Evolutionary conservation across 495 filamentous ascomycete genomes (phyloP).

Genomic region (Corynascus novoguineensis): DNA sequence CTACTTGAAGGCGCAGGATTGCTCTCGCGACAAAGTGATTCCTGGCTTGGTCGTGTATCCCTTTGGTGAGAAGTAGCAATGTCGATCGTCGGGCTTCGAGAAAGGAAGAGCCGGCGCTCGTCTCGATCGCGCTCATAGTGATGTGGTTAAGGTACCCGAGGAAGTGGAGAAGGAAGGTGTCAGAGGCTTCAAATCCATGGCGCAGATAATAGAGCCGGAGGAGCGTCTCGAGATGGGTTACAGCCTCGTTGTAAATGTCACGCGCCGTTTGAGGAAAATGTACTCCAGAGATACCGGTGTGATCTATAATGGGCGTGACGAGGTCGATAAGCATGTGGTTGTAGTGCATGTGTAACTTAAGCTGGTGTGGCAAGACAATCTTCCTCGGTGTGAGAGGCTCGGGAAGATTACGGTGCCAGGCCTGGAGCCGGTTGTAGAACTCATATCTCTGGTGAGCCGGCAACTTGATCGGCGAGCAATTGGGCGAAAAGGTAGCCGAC

Average conservation of each 20-base stretch:
- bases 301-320: constrained; percentile 18
- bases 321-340: constrained; percentile 23
- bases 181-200: constrained; percentile 34
- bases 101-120: constrained; percentile 6
- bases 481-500: constrained; percentile 14
- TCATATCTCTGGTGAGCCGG: constrained; percentile 21
- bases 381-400: constrained; percentile 31
- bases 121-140: constrained; percentile 25
- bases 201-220: constrained; percentile 40
- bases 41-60: constrained; percentile 32
- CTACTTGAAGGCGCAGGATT: constrained; percentile 20
- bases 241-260: constrained; percentile 24
- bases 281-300: constrained; percentile 16
- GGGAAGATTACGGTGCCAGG: constrained; percentile 31
- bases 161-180: constrained; percentile 33
- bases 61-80: constrained; percentile 33
- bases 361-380: constrained; percentile 34
- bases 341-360: constrained; percentile 34
- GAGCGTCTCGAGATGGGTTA: constrained; percentile 31
- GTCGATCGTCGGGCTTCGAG: constrained; percentile 31
- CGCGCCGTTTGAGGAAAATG: constrained; percentile 13
- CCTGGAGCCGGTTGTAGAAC: constrained; percentile 25
- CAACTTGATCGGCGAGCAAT: constrained; percentile 8
- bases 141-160: constrained; percentile 29
- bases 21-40: constrained; percentile 27